Percentiles rank a stretch among this genome's conserved stretches.
Conservation (phyloP, 1,284 basidiomycete genomes). For the Pseudozyma thailandica region DNA sequence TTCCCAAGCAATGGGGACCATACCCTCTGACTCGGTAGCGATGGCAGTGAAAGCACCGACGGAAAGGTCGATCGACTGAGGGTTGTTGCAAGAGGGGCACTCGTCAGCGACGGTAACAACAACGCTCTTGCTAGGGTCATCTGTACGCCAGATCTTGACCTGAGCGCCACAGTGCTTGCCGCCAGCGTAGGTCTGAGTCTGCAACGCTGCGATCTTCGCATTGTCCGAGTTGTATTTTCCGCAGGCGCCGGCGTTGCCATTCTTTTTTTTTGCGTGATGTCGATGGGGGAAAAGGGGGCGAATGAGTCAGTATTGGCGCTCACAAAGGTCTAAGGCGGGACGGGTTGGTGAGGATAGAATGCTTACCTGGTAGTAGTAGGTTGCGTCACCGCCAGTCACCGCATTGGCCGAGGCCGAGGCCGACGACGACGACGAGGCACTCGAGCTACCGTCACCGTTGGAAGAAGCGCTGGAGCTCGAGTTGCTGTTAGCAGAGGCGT, state of each 20-base stretch:
- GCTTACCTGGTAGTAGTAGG: slow-evolving; percentile 49
- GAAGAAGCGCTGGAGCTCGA: slow-evolving; percentile 9
- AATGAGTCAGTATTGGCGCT: no score
- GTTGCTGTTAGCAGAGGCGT: no score
- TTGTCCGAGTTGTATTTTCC: slow-evolving; percentile 58
- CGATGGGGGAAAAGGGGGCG: no score
- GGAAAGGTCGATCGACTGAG: slow-evolving; percentile 82
- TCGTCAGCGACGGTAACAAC: slow-evolving; percentile 70
- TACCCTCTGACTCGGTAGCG: slow-evolving; percentile 73
- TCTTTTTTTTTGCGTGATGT: no score
- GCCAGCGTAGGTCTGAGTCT: slow-evolving; percentile 53
- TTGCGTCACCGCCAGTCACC: slow-evolving; percentile 51
- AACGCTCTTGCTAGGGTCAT: slow-evolving; percentile 71
- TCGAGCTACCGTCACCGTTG: neutral
- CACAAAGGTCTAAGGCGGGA: no score
- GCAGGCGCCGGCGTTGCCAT: slow-evolving; percentile 63
- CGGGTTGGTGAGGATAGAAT: no score
- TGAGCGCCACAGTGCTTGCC: slow-evolving; percentile 76
- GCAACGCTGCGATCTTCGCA: slow-evolving; percentile 47
- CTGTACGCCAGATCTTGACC: slow-evolving; percentile 73
- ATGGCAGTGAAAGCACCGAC: slow-evolving; percentile 77
- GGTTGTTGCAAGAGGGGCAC: slow-evolving; percentile 71
- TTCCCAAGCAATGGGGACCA: slow-evolving; percentile 69
- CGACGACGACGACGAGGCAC: neutral
- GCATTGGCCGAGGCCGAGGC: slow-evolving; percentile 18